phyloP scores from a whole-genome alignment of 1,139 yeast species.

The Casaregolazyma lundiana region DNA sequence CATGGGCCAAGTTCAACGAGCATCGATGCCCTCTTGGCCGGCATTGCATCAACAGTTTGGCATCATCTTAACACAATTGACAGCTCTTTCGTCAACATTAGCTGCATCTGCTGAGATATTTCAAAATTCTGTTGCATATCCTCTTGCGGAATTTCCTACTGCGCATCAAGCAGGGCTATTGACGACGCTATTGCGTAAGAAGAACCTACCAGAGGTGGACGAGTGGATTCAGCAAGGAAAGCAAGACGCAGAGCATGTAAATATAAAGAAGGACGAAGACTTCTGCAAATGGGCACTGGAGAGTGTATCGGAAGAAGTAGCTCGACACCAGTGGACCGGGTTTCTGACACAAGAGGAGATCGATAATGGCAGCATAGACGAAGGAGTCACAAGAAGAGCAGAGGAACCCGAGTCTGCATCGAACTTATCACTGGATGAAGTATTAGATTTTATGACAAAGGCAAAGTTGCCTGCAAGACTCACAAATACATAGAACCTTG shows the following conservation, averaged over 20 bases:
- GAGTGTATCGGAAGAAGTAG: constrained; percentile 48
- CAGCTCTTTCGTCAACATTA: constrained; percentile 64
- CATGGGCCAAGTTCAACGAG: constrained; percentile 32
- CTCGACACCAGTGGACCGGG: constrained; percentile 59
- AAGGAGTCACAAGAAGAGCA: constrained; percentile 16
- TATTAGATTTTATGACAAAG: constrained; percentile 25
- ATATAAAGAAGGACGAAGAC: constrained; percentile 30
- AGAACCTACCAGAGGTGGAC: constrained; percentile 83
- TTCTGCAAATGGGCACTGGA: constrained; percentile 57
- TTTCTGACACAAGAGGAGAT: constrained; percentile 51
- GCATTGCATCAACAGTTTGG: constrained; percentile 76
- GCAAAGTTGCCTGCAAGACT: constrained; percentile 20
- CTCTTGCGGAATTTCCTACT: constrained; percentile 78
- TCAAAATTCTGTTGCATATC: constrained; percentile 69
- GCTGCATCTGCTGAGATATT: constrained; percentile 57
- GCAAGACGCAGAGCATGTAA: constrained; percentile 34
- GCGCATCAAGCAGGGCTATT: constrained; percentile 76
- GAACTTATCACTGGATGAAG: constrained; percentile 30
- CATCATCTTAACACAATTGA: constrained; percentile 74
- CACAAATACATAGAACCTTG: neutral
- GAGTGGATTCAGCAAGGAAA: constrained; percentile 72
- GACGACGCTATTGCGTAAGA: constrained; percentile 79
- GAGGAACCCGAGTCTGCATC: constrained; percentile 9
- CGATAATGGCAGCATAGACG: constrained; percentile 38
- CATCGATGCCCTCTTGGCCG: constrained; percentile 40